Evolutionary conservation across 805 yeast species (phyloP).

Genomic region (Metschnikowia proteae): DNA sequence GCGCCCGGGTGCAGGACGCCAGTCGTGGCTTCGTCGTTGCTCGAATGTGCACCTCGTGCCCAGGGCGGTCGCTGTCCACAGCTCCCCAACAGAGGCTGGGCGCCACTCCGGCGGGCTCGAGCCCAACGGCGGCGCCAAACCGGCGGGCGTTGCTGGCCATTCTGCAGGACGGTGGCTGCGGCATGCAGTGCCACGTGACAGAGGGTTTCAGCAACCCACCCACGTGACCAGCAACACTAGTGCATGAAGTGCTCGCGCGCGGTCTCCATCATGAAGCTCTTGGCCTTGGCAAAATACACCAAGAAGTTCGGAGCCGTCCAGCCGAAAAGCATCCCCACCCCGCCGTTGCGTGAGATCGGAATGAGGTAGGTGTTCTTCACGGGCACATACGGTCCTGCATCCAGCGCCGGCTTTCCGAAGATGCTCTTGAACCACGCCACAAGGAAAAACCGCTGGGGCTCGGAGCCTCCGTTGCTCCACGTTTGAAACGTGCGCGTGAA

Average conservation of each 20-base stretch:
- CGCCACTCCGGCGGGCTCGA: too few relatives aligned
- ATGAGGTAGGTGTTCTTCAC: constrained; percentile 19
- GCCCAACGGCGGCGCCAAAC: too few relatives aligned
- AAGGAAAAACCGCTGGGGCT: not conserved
- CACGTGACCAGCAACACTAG: too few relatives aligned
- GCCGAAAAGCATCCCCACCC: constrained; percentile 33
- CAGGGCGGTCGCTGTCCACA: too few relatives aligned
- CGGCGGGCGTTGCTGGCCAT: not conserved
- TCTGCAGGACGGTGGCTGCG: not conserved
- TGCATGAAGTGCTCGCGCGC: constrained; percentile 11
- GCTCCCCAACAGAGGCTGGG: too few relatives aligned
- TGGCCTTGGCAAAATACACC: constrained; percentile 25
- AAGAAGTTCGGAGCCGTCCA: constrained; percentile 27
- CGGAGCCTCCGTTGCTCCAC: not conserved
- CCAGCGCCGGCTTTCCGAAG: not conserved
- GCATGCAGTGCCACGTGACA: too few relatives aligned
- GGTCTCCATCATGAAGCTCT: constrained; percentile 25
- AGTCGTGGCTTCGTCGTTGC: not conserved
- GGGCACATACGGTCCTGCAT: constrained; percentile 3
- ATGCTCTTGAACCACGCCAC: not conserved
- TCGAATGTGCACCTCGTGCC: not conserved
- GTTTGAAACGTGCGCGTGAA: constrained; percentile 13
- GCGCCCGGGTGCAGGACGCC: not conserved
- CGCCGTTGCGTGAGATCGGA: constrained; percentile 35
- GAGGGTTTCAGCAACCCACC: constrained; percentile 5